phyloP scores from a whole-genome alignment of 768 basidiomycete species.

The Cyathus striatus region DNA sequence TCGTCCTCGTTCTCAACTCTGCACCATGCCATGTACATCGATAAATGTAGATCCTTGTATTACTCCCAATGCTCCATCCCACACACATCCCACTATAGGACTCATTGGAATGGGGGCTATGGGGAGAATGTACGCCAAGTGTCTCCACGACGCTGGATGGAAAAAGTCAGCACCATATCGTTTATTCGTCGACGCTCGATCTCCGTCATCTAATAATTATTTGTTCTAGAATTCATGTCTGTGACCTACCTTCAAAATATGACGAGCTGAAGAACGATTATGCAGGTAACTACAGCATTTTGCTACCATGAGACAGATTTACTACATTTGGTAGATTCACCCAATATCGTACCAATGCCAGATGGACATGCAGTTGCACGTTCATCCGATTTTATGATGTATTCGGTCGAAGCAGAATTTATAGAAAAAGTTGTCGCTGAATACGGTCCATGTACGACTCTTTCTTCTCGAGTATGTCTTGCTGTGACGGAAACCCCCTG shows the following conservation, averaged over 20 bases:
- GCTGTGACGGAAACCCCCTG: slow-evolving; percentile 3
- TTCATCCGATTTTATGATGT: slow-evolving; percentile 89
- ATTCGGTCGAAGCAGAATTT: slow-evolving; percentile 90
- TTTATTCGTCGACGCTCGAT: neutral
- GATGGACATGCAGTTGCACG: slow-evolving; percentile 89
- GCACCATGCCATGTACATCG: too few species aligned
- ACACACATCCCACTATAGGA: slow-evolving; percentile 73
- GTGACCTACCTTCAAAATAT: slow-evolving; percentile 75
- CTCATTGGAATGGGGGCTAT: slow-evolving; percentile 98
- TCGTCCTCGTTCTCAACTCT: too few species aligned
- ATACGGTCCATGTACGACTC: slow-evolving; percentile 83
- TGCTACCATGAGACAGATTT: too few species aligned
- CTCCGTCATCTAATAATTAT: slow-evolving; percentile 2
- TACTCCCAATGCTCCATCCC: slow-evolving; percentile 23
- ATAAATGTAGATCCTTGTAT: slow-evolving; percentile 24
- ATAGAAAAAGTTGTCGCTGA: slow-evolving; percentile 79
- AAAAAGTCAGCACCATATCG: slow-evolving; percentile 50
- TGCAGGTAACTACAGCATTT: slow-evolving; percentile 44
- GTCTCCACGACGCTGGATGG: slow-evolving; percentile 80
- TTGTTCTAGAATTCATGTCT: slow-evolving; percentile 73
- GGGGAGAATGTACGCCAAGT: slow-evolving; percentile 89
- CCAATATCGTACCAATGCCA: slow-evolving; percentile 61
- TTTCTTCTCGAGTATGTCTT: neutral
- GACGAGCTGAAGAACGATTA: slow-evolving; percentile 59
- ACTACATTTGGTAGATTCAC: slow-evolving; percentile 29